Base-by-base conservation (phyloP, 2,329 filamentous ascomycete species). In the Cladosporium austrohemisphaericum region DNA sequence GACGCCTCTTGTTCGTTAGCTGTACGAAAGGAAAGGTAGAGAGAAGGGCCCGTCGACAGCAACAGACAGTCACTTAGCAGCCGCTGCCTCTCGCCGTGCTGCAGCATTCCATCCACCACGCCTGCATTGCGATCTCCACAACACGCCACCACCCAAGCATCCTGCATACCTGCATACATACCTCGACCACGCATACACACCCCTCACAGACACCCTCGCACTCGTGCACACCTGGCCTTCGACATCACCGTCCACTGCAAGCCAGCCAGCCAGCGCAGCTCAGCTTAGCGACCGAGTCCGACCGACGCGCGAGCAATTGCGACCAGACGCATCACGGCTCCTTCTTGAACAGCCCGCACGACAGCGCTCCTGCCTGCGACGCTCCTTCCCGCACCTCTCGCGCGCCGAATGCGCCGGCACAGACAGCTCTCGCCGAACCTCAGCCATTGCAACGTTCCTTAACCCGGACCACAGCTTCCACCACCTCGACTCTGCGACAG, bases 371-470 rank as follows among this genome's bases (percentile, higher is more conserved):
- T 22, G 14, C 32, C 31, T 14, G 44, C 44, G 33, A 37, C 25
- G 6, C 18, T 22, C 35, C 26, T 50, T 13, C 31, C 25, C 20
- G 31, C 18, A 29, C 26, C 29, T 18, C 31, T 10, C 38, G 47
- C 37, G 31, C 38, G 47, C 47, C 47, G 47, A 50, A 50, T 50
- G 47, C 47, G 47, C 47, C 29, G 47, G 29, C 38, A 43, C 35
- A 50, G 32, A 50, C 38, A 36, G 11, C 32, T 23, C 29, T 20
- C 36, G 22, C 18, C 28, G 4, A 29, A 43, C 22, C 22, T 36
- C 37, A 43, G 47, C 18, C 31, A 41, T 33, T 37, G 37, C 47
- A 43, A 50, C 37, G 47, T 50, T 41, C 31, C 40, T 43, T 50
- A 43, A 50, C 37, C 37, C 37, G 29, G 25, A 29, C 19, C 44